Evolutionary conservation across 805 yeast species (phyloP).

Genomic region (Metschnikowia rubicola): DNA sequence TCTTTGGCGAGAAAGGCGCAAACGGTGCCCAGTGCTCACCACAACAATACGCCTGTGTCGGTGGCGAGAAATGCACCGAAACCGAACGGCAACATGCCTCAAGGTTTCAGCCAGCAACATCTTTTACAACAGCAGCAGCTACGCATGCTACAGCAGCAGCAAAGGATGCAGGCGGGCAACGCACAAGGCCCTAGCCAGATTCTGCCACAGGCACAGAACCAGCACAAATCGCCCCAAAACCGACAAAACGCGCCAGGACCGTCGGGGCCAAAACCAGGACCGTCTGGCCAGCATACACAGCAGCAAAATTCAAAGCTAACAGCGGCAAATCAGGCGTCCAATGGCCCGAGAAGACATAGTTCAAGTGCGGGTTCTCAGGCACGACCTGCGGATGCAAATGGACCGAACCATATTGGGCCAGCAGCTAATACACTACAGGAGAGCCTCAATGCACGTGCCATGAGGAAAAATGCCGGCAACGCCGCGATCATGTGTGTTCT

Average conservation of each 20-base stretch:
- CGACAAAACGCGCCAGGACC: neutral
- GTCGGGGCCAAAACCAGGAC: neutral
- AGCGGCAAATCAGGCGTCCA: too few species aligned
- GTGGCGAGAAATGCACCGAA: neutral
- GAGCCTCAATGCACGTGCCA: constrained; percentile 25
- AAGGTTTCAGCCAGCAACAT: constrained; percentile 9
- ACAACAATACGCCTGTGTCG: constrained; percentile 10
- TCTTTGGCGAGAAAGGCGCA: neutral
- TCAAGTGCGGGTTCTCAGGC: neutral
- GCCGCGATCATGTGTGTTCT: constrained; percentile 39
- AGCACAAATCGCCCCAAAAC: neutral
- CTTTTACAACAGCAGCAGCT: constrained; percentile 19
- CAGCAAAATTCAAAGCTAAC: too few species aligned
- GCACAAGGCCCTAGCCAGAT: too few species aligned
- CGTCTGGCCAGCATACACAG: too few species aligned
- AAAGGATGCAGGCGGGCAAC: neutral
- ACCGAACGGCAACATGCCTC: neutral
- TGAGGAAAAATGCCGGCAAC: constrained; percentile 40
- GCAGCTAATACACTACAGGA: constrained; percentile 6
- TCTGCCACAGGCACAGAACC: neutral
- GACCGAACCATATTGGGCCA: neutral
- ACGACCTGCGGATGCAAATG: neutral
- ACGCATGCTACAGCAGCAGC: constrained; percentile 17
- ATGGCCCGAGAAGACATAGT: too few species aligned
- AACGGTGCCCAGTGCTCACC: constrained; percentile 8